Percentiles rank a stretch among this genome's conserved stretches.
Conservation (phyloP, 768 basidiomycete species). For the Boletus sp. region DNA sequence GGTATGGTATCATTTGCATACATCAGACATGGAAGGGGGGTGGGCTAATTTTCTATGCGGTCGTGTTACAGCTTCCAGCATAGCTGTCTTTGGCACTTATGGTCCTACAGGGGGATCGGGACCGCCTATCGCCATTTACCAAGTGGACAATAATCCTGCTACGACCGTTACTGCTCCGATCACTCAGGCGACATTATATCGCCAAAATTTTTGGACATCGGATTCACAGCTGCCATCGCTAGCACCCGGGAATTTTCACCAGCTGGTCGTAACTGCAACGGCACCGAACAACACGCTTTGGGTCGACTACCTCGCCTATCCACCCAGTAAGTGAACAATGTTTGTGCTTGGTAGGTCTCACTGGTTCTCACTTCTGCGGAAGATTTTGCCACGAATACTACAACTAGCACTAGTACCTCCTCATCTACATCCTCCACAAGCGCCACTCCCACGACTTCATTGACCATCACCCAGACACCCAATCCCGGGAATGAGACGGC, state of each 20-base stretch:
- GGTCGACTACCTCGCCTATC: too few relatives aligned
- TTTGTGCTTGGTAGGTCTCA: not conserved
- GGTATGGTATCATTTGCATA: not conserved
- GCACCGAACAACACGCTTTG: not conserved
- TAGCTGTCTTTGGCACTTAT: not conserved
- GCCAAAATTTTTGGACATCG: not conserved
- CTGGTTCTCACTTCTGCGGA: not conserved
- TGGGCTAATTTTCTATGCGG: not conserved
- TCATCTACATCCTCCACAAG: not conserved
- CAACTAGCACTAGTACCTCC: too few relatives aligned
- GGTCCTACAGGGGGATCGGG: not conserved
- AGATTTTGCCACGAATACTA: too few relatives aligned
- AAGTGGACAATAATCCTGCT: not conserved
- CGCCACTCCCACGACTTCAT: not conserved
- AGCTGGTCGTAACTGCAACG: not conserved
- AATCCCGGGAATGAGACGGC: not conserved
- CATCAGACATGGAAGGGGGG: not conserved
- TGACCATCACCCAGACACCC: not conserved
- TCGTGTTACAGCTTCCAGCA: slow-evolving; percentile 4
- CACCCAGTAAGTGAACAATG: not conserved
- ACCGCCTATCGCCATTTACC: not conserved
- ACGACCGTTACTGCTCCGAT: not conserved
- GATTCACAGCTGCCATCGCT: not conserved
- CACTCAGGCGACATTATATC: not conserved
- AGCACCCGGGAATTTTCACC: not conserved